A percentile compares a stretch with the other conserved stretches of the same genome.
phyloP scores from a whole-genome alignment of 257 asterid species.

The Perilla frutescens region DNA sequence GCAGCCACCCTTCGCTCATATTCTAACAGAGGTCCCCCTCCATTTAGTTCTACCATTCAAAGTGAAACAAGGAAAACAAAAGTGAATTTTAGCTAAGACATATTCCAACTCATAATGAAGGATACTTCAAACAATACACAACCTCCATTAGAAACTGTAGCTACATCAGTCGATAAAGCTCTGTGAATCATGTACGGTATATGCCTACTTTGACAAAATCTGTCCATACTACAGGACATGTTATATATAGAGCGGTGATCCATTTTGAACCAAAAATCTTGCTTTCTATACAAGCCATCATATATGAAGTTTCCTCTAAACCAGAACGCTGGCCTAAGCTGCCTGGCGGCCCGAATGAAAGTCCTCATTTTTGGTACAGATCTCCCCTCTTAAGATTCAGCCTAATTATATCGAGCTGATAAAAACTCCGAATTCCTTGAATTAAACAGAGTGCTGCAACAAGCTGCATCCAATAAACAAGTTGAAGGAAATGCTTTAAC shows the following conservation, averaged over 20 bases:
- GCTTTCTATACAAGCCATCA: slow-evolving; percentile 41
- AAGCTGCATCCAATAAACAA: slow-evolving; percentile 31
- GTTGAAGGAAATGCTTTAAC: background rate
- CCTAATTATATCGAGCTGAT: slow-evolving; percentile 20
- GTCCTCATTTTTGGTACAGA: slow-evolving; percentile 57
- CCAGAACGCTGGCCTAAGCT: slow-evolving; percentile 48
- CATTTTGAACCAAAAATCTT: slow-evolving; percentile 37
- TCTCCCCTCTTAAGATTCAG: slow-evolving; percentile 24
- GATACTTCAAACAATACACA: slow-evolving; percentile 18
- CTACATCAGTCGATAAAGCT: slow-evolving; percentile 59
- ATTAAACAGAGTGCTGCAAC: slow-evolving; percentile 31
- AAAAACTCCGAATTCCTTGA: slow-evolving; percentile 29
- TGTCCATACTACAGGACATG: slow-evolving; percentile 44
- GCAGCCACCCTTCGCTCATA: slow-evolving; percentile 80
- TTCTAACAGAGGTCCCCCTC: slow-evolving; percentile 84
- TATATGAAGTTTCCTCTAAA: slow-evolving; percentile 35
- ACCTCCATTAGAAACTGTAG: slow-evolving; percentile 67
- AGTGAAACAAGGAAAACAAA: slow-evolving; percentile 26
- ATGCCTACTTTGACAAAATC: slow-evolving; percentile 40
- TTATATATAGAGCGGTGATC: slow-evolving; percentile 39
- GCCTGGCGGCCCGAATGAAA: slow-evolving; percentile 52
- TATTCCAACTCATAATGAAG: slow-evolving; percentile 9
- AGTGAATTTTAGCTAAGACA: slow-evolving; percentile 17
- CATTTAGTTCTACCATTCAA: slow-evolving; percentile 49
- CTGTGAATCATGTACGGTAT: slow-evolving; percentile 44